A percentile compares a stretch with the other conserved stretches of the same genome.
Conservation (phyloP, 352 stramenopile genomes). For the Aphanomyces stellatus region DNA sequence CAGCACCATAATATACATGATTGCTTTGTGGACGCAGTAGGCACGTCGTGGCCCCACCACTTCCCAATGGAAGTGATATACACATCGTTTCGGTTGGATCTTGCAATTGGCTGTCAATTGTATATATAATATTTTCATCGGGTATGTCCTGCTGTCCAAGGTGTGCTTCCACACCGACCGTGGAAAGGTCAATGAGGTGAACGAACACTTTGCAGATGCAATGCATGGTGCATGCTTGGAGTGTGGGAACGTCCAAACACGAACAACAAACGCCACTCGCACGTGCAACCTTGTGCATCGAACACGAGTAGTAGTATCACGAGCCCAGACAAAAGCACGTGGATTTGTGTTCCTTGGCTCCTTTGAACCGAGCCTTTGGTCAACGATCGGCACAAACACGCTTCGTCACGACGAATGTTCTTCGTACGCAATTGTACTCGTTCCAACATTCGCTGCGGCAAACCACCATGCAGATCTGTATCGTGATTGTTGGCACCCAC, state of each 20-base stretch:
- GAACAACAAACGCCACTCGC: too few species aligned
- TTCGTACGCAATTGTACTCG: background rate
- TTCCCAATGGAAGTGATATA: background rate
- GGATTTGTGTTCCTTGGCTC: background rate
- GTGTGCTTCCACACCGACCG: too few species aligned
- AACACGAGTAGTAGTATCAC: background rate
- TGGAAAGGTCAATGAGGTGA: too few species aligned
- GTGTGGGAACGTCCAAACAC: too few species aligned
- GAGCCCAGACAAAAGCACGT: background rate
- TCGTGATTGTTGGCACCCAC: slow-evolving; percentile 85
- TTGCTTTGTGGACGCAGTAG: background rate
- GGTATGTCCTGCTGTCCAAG: too few species aligned
- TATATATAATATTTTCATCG: too few species aligned
- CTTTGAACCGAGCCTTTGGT: background rate
- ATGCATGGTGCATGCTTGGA: too few species aligned
- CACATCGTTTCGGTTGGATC: background rate
- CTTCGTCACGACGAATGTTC: background rate
- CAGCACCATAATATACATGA: background rate
- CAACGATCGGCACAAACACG: background rate
- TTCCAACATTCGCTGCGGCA: slow-evolving; percentile 1
- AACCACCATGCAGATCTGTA: slow-evolving; percentile 62
- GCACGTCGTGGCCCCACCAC: background rate
- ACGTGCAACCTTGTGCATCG: too few species aligned
- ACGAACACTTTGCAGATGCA: too few species aligned
- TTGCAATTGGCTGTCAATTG: too few species aligned